Conservation (phyloP, 352 stramenopile species). For the Aphanomyces stellatus region DNA sequence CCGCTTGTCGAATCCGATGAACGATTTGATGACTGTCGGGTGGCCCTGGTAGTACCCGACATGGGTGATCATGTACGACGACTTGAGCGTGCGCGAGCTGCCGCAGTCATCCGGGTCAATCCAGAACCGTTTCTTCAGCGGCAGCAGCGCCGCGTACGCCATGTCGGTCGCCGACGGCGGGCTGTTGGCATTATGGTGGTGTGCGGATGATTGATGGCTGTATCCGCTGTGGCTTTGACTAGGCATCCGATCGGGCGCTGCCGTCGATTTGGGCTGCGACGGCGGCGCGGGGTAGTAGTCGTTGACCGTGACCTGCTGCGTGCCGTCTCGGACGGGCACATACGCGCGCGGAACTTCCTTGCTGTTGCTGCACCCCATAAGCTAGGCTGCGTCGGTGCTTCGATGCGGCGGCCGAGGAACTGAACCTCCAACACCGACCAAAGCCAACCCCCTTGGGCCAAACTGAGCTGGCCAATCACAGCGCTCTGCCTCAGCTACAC, state of each 20-base stretch:
- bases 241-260: neutral
- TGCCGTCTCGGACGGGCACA: neutral
- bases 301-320: neutral
- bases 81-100: conserved; percentile 18
- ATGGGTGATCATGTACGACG: conserved; percentile 16
- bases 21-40: conserved; percentile 19
- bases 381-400: neutral
- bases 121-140: conserved; percentile 10
- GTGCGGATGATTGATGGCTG: neutral
- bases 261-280: neutral
- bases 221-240: neutral
- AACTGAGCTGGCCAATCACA: too few relatives aligned
- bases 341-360: neutral
- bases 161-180: neutral
- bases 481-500: too few relatives aligned
- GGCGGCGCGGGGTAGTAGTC: conserved; percentile 1
- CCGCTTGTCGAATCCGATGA: conserved; percentile 16
- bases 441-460: too few relatives aligned
- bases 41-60: conserved; percentile 20
- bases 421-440: too few relatives aligned
- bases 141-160: conserved; percentile 6
- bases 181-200: neutral
- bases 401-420: neutral
- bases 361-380: conserved; percentile 9
- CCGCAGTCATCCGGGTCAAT: conserved; percentile 19